These are phyloP conservation scores for Penicillium waksmanii DNA, from an alignment of 495 filamentous ascomycete species.

Conservation along the genomic window DNA sequence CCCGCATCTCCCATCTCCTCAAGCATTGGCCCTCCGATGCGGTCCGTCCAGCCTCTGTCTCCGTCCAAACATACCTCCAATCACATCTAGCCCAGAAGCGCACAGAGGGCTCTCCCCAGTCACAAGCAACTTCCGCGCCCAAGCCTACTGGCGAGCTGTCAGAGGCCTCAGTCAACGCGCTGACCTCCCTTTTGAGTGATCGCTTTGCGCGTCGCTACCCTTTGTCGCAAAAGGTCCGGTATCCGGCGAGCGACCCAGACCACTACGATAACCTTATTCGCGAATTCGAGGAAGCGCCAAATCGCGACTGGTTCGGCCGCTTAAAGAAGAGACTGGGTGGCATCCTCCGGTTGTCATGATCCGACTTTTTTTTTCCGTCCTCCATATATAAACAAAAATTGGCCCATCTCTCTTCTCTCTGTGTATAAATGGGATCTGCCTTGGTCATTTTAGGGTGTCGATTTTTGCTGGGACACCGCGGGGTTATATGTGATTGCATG, in stretches of 20 bases:
- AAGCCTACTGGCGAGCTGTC: constrained; percentile 42
- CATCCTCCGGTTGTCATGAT: constrained; percentile 61
- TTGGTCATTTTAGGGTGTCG: neutral
- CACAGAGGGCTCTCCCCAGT: constrained; percentile 18
- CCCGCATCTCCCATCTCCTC: constrained; percentile 59
- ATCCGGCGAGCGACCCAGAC: constrained; percentile 72
- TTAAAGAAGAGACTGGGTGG: constrained; percentile 63
- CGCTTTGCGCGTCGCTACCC: constrained; percentile 73
- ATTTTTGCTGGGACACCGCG: neutral
- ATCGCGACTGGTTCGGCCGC: constrained; percentile 59
- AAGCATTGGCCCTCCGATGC: constrained; percentile 77
- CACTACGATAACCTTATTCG: constrained; percentile 74
- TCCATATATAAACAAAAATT: neutral
- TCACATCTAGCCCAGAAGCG: constrained; percentile 54
- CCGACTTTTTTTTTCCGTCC: constrained; percentile 2
- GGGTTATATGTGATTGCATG: constrained; percentile 22
- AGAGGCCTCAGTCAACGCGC: constrained; percentile 67
- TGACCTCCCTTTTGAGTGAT: constrained; percentile 76
- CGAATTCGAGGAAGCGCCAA: constrained; percentile 74
- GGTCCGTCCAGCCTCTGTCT: constrained; percentile 72
- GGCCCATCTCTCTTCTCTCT: constrained; percentile 5
- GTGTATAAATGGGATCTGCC: constrained; percentile 23
- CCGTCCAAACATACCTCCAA: constrained; percentile 71
- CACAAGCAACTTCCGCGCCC: constrained; percentile 23
- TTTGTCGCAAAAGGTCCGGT: constrained; percentile 60